A percentile compares a stretch with the other conserved stretches of the same genome.
Conservation (phyloP, 257 asterid genomes). For the Perilla frutescens region DNA sequence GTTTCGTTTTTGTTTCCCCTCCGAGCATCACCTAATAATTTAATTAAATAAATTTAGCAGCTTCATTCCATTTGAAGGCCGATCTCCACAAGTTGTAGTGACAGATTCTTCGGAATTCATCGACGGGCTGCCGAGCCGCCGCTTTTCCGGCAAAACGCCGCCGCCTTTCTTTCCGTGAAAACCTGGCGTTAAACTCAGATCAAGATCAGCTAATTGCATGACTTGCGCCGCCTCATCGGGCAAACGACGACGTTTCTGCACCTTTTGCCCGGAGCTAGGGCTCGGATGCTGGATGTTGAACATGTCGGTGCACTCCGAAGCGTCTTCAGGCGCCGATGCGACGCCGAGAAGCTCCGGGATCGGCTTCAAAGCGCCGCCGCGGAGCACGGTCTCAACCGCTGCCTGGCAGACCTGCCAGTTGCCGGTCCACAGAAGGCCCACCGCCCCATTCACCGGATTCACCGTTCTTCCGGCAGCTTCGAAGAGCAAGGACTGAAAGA, state of each 20-base stretch:
- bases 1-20: background rate
- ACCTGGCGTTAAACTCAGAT: constrained; percentile 64
- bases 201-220: constrained; percentile 61
- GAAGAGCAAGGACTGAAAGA: constrained; percentile 57
- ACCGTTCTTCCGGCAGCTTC: constrained; percentile 72
- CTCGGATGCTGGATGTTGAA: constrained; percentile 39
- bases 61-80: constrained; percentile 44
- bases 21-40: constrained; percentile 8
- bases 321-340: constrained; percentile 51
- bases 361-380: constrained; percentile 61
- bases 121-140: constrained; percentile 73
- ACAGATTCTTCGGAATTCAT: constrained; percentile 83
- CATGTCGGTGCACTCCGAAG: constrained; percentile 55
- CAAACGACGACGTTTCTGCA: constrained; percentile 58
- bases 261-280: constrained; percentile 33
- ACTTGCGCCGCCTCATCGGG: constrained; percentile 45
- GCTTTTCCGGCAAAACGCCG: constrained; percentile 41
- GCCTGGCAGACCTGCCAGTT: constrained; percentile 70
- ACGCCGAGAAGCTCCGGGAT: constrained; percentile 46
- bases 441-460: constrained; percentile 67
- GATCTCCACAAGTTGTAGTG: constrained; percentile 66
- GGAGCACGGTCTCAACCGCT: constrained; percentile 66
- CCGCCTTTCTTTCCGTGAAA: constrained; percentile 30
- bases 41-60: constrained; percentile 70
- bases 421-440: constrained; percentile 58